phyloP scores from a whole-genome alignment of 345 rosid species.

The Erysimum cheiranthoides region DNA sequence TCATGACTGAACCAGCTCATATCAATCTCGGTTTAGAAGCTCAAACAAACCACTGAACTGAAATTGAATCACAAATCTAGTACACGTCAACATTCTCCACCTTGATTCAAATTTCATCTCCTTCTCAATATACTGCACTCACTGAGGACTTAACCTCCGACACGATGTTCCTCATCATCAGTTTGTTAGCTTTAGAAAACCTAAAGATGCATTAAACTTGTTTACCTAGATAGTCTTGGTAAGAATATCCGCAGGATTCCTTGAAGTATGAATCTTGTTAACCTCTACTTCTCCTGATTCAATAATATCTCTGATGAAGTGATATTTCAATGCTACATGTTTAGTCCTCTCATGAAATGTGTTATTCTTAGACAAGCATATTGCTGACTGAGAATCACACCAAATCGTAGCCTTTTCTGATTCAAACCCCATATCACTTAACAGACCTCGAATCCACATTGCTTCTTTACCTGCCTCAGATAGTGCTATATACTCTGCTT shows the following conservation, averaged over 20 bases:
- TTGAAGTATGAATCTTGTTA: not conserved
- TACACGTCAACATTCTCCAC: too few relatives aligned
- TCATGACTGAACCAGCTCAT: too few relatives aligned
- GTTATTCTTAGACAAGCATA: not conserved
- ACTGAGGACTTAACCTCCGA: too few relatives aligned
- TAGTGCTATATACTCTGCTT: not conserved
- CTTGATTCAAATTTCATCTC: too few relatives aligned
- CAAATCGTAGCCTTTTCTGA: not conserved
- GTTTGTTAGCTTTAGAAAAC: too few relatives aligned
- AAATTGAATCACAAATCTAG: too few relatives aligned
- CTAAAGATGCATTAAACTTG: too few relatives aligned
- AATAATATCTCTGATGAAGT: not conserved
- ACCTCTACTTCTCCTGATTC: not conserved
- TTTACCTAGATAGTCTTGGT: not conserved
- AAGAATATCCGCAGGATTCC: not conserved
- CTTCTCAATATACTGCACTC: too few relatives aligned
- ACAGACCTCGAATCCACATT: not conserved
- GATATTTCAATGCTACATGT: not conserved
- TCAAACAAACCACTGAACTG: too few relatives aligned
- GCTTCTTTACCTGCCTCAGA: not conserved
- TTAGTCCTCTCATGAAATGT: not conserved
- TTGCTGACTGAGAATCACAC: not conserved
- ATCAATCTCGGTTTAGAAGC: too few relatives aligned
- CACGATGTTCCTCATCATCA: too few relatives aligned
- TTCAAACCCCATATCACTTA: not conserved